Evolutionary conservation across 768 basidiomycete species (phyloP).

Genomic region (Rhizopogon salebrosus): DNA sequence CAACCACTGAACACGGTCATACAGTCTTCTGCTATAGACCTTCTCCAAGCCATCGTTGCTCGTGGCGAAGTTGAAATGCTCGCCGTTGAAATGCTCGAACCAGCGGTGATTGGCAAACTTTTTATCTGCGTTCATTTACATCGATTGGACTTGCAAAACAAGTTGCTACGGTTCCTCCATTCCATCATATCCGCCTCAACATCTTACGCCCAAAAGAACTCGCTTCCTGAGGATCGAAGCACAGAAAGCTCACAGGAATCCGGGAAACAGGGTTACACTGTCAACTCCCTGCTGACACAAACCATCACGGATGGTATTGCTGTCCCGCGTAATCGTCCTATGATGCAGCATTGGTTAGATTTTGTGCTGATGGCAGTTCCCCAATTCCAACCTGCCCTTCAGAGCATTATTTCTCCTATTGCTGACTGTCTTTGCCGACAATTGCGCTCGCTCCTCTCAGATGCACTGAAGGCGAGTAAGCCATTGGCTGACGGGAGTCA

Average conservation of each 20-base stretch:
- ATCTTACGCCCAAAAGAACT: conserved; percentile 24
- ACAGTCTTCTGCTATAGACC: conserved; percentile 73
- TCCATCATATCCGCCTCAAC: conserved; percentile 70
- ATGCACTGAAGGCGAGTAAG: conserved; percentile 43
- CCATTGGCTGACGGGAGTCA: conserved; percentile 36
- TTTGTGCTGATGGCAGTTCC: conserved; percentile 90
- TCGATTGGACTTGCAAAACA: conserved; percentile 85
- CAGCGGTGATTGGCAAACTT: conserved; percentile 67
- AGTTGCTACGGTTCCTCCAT: conserved; percentile 87
- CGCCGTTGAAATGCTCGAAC: conserved; percentile 61
- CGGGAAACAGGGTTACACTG: conserved; percentile 34
- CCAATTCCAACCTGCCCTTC: conserved; percentile 72
- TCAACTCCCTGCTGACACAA: conserved; percentile 72
- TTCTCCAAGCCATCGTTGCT: conserved; percentile 77
- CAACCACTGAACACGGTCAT: conserved; percentile 54
- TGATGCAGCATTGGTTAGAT: conserved; percentile 95
- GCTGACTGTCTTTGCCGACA: conserved; percentile 78
- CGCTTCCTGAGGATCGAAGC: conserved; percentile 26
- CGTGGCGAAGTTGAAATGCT: conserved; percentile 72
- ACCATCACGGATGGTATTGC: conserved; percentile 80
- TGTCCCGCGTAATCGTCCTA: conserved; percentile 60
- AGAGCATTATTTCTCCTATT: conserved; percentile 64
- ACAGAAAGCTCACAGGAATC: conserved; percentile 30
- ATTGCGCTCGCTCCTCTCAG: conserved; percentile 49
- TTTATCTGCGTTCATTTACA: conserved; percentile 65